A percentile compares a stretch with the other conserved stretches of the same genome.
phyloP scores from a whole-genome alignment of 2,329 filamentous ascomycete genomes.

The Fusarium nygamai region DNA sequence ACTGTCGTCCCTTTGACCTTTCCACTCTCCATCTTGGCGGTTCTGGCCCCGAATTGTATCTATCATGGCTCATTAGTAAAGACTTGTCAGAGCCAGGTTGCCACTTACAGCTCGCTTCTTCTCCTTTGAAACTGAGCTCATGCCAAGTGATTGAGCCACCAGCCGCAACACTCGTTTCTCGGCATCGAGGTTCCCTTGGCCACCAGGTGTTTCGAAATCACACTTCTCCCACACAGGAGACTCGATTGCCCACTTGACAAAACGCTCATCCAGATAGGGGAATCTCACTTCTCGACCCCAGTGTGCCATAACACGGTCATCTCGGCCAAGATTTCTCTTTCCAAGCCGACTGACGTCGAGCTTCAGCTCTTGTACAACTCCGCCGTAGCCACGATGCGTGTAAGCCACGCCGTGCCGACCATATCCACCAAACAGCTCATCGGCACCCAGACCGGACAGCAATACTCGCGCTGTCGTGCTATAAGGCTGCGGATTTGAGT shows the following conservation, averaged over 20 bases:
- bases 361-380: slow-evolving; percentile 82
- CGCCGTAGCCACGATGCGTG: slow-evolving; percentile 71
- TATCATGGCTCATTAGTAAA: slow-evolving; percentile 44
- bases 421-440: slow-evolving; percentile 96
- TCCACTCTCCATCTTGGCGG: slow-evolving; percentile 82
- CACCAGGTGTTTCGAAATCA: slow-evolving; percentile 72
- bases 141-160: slow-evolving; percentile 77
- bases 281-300: slow-evolving; percentile 92
- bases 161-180: slow-evolving; percentile 85
- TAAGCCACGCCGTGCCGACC: slow-evolving; percentile 84
- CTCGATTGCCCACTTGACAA: slow-evolving; percentile 83
- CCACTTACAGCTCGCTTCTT: slow-evolving; percentile 86
- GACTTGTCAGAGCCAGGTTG: background rate
- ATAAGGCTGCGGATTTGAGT: slow-evolving; percentile 57
- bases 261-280: slow-evolving; percentile 87
- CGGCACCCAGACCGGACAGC: slow-evolving; percentile 91
- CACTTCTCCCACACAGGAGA: slow-evolving; percentile 86
- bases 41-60: slow-evolving; percentile 86
- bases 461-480: slow-evolving; percentile 81
- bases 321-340: slow-evolving; percentile 92
- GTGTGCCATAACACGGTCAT: slow-evolving; percentile 89
- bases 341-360: slow-evolving; percentile 88
- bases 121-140: slow-evolving; percentile 78
- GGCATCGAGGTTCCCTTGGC: slow-evolving; percentile 66
- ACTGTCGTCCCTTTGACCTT: slow-evolving; percentile 75